Evolutionary conservation across 1,284 basidiomycete genomes (phyloP), one percentile per base, ranked within the genome.

Genomic region (Austroboletus rostrupii): DNA sequence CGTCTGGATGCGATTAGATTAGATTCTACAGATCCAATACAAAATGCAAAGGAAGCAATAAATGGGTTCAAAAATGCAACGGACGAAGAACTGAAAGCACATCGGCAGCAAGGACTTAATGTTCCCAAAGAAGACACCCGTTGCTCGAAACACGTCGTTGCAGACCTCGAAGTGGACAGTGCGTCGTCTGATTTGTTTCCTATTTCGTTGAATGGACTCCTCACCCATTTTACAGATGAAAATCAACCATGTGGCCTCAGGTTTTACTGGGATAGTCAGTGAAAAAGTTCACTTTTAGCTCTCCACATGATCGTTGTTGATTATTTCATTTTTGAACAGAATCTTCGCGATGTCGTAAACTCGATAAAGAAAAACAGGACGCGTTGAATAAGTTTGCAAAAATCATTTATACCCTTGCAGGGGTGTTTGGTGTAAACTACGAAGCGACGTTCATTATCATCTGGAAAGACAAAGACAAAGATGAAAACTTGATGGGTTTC

Each of bases 401-500:
- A 5, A 42, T 60, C 11, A 14, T 57, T 20, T 29, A 20, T 3
- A 10, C 4, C 5, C 17, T 57, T 37, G 41, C 58, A n/a, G 0
- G 1, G 0, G 56, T 61, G 20, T 61, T 60, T n/a, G 17, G 5
- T 16, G 23, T 38, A n/a, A 10, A 38, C 1, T 14, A 32, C 11
- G 44, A 39, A 5, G 31, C 21, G 9, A 39, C 29, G 23, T 63
- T 58, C 17, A 57, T 47, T 33, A 55, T 63, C 35, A 61, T 63
- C 45, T 66, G 61, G 62, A 47, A 61, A 31, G 53, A 56, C 8
- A 48, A 35, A 0, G 58, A 61, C 20, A 26, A 26, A 26, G 23
- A 26, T 8, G 28, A 31, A 1, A 53, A 65, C 19, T 38, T 63
- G 3, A 64, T 63, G 13, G 37, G 37, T 12, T 63, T 66, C 36